A percentile compares a stretch with the other conserved stretches of the same genome.
phyloP scores from a whole-genome alignment of 1,284 basidiomycete genomes.

The Sanguinoderma infundibulare region DNA sequence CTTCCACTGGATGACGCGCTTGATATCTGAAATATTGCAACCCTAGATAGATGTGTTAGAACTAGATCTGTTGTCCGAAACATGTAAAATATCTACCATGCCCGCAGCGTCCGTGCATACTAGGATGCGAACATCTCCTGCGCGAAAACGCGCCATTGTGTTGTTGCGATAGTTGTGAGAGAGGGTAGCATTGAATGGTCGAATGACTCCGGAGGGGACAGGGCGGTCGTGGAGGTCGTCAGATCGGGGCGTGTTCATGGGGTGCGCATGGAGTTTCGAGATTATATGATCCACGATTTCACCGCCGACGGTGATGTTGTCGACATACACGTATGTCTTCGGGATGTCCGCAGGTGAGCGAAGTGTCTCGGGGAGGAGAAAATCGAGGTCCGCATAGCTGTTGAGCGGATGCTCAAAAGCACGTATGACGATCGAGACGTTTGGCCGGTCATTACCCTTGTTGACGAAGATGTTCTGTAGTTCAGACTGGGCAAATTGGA shows the following conservation, averaged over 20 bases:
- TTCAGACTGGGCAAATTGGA: constrained; percentile 29
- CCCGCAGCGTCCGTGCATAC: constrained; percentile 38
- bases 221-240: too few species aligned
- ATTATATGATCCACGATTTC: constrained; percentile 29
- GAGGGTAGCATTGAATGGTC: constrained; percentile 28
- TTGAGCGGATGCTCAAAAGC: constrained; percentile 42
- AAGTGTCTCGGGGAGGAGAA: constrained; percentile 35
- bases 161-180: constrained; percentile 15
- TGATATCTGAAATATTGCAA: neutral
- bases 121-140: constrained; percentile 20
- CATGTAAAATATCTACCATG: too few species aligned
- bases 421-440: constrained; percentile 43
- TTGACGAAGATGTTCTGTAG: constrained; percentile 13
- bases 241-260: too few species aligned
- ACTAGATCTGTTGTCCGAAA: too few species aligned
- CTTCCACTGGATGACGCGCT: neutral
- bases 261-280: neutral
- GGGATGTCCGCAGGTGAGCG: constrained; percentile 13
- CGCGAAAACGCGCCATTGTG: constrained; percentile 24
- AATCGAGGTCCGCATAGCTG: constrained; percentile 41
- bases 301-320: constrained; percentile 23
- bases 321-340: constrained; percentile 29
- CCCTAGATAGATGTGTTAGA: too few species aligned
- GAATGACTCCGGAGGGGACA: constrained; percentile 9
- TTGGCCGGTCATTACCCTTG: constrained; percentile 43